Evolutionary conservation across 1,139 yeast species (phyloP), one percentile per base, ranked within the genome.

Genomic region (Diutina siamensis): DNA sequence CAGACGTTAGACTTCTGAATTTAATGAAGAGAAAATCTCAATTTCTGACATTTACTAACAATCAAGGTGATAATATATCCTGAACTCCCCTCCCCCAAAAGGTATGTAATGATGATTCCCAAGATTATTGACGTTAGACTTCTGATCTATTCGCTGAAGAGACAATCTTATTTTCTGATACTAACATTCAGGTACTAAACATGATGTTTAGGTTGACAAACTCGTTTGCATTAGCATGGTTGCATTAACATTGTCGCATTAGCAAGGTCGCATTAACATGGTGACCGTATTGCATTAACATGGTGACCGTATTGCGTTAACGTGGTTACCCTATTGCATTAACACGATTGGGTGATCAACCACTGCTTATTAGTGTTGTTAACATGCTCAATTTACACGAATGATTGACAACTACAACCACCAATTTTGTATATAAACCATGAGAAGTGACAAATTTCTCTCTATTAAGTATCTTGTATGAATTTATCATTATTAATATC

Each of bases 1-100:
- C 51, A 57, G 62, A 58, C 62, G 63, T 60, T 60, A 60, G 64
- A 60, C 64, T 60, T 55, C 63, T 52, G 48, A 52, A 45, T 28
- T 10, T 38, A 5, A 44, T 52, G 55, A 51, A 52, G 55, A 52
- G 42, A 47, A 38, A 48, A 46, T 50, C 48, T 42, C 10, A 7
- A 7, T 7, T 25, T 25, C 28, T 25, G 28, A 25, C 28, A 25
- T 25, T 7, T 25, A 25, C 28, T 25, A 25, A 25, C 10, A 5
- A 7, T 25, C 10, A 25, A 10, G 28, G 10, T 25, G 28, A 25
- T n/a, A n/a, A n/a, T n/a, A n/a, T n/a, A n/a, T n/a, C n/a, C n/a
- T n/a, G n/a, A n/a, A n/a, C n/a, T n/a, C n/a, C n/a, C n/a, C n/a
- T n/a, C n/a, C n/a, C n/a, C n/a, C n/a, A n/a, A n/a, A n/a, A n/a